Conservation (phyloP, 2,329 filamentous ascomycete genomes). For the Diplodia sapinea region DNA sequence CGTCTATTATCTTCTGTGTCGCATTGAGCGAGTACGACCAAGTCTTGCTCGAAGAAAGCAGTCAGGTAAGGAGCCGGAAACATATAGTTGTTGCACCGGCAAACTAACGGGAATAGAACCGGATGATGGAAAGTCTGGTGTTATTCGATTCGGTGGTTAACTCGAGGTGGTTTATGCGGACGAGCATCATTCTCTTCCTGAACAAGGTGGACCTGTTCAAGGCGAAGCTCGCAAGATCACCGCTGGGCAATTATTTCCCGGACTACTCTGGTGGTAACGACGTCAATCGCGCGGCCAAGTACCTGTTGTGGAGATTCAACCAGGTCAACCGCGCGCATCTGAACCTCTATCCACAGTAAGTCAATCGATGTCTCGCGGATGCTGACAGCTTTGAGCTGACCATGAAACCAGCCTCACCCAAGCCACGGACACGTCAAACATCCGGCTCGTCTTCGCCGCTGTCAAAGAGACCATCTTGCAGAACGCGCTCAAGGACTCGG, state of each 20-base stretch:
- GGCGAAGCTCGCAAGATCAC: slow-evolving; percentile 87
- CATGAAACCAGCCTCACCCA: slow-evolving; percentile 78
- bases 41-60: slow-evolving; percentile 93
- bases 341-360: slow-evolving; percentile 97
- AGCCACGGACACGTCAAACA: slow-evolving; percentile 98
- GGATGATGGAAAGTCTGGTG: slow-evolving; percentile 98
- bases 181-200: slow-evolving; percentile 96
- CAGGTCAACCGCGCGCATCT: slow-evolving; percentile 96
- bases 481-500: slow-evolving; percentile 96
- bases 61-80: slow-evolving; percentile 70
- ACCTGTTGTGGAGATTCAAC: slow-evolving; percentile 97
- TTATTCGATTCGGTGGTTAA: slow-evolving; percentile 99
- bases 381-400: slow-evolving; percentile 13
- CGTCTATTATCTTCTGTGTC: slow-evolving; percentile 98
- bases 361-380: slow-evolving; percentile 38
- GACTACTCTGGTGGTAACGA: slow-evolving; percentile 98
- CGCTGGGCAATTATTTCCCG: slow-evolving; percentile 92
- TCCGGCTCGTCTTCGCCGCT: slow-evolving; percentile 94
- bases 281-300: slow-evolving; percentile 97
- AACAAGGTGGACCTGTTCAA: slow-evolving; percentile 99
- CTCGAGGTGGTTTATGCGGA: slow-evolving; percentile 98
- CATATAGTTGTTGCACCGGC: background rate
- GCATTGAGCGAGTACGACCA: slow-evolving; percentile 98
- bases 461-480: slow-evolving; percentile 99
- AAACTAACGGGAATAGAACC: slow-evolving; percentile 69